Conservation (phyloP, 257 asterid genomes). For the Ilex aquifolium region DNA sequence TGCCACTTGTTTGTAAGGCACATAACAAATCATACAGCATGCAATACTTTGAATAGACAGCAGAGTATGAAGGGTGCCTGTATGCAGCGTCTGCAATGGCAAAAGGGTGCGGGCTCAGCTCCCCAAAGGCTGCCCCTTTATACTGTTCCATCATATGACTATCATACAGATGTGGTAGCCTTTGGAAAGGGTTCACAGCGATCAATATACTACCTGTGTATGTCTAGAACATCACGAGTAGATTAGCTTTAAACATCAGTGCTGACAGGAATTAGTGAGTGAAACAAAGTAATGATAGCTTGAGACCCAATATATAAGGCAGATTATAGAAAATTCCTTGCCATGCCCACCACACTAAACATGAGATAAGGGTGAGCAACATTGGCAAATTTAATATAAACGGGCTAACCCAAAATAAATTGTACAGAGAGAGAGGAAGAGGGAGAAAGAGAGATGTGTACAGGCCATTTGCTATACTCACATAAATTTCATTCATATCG, state of each 20-base stretch:
- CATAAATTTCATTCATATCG: conserved; percentile 74
- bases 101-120: conserved; percentile 80
- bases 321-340: too few species aligned
- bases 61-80: conserved; percentile 40
- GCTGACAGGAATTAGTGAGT: neutral
- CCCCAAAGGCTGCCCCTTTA: conserved; percentile 69
- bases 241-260: conserved; percentile 10
- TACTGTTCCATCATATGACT: conserved; percentile 63
- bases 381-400: too few species aligned
- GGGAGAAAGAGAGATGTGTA: too few species aligned
- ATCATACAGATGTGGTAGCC: conserved; percentile 66
- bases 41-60: conserved; percentile 7
- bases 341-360: too few species aligned
- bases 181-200: conserved; percentile 85
- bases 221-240: conserved; percentile 47
- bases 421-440: neutral
- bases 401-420: neutral
- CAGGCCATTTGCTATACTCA: conserved; percentile 24
- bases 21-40: conserved; percentile 5
- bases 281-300: too few species aligned
- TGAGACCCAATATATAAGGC: too few species aligned
- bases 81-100: conserved; percentile 90
- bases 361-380: neutral
- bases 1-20: conserved; percentile 10
- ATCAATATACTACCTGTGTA: conserved; percentile 88